A percentile compares a stretch with the other conserved stretches of the same genome.
These are phyloP conservation scores for Letharia columbiana DNA, from an alignment of 495 filamentous ascomycete species.

Conservation along the genomic window DNA sequence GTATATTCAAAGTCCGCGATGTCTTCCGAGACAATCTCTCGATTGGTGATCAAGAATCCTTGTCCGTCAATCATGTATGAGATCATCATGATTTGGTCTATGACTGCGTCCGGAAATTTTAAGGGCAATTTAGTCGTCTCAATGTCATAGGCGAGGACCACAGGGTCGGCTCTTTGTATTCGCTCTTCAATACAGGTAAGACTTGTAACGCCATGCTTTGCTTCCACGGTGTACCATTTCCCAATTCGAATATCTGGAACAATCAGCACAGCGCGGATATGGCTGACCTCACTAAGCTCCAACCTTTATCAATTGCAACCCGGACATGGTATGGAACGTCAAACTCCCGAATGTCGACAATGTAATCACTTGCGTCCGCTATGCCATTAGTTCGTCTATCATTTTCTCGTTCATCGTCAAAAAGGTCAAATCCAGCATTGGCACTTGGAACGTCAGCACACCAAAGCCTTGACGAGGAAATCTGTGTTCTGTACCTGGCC, in stretches of 20 bases:
- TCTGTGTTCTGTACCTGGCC: constrained; percentile 53
- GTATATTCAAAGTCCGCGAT: constrained; percentile 98
- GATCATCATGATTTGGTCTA: constrained; percentile 99
- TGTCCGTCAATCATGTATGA: constrained; percentile 99
- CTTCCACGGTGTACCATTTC: constrained; percentile 94
- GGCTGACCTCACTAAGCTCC: constrained; percentile 20
- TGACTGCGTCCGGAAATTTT: constrained; percentile 93
- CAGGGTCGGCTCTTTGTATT: constrained; percentile 79
- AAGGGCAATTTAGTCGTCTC: constrained; percentile 94
- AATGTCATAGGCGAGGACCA: constrained; percentile 96
- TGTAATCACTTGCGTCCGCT: constrained; percentile 89
- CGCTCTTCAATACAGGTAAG: constrained; percentile 82
- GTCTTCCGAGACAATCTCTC: constrained; percentile 95
- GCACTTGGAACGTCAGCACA: constrained; percentile 46
- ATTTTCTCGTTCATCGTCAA: constrained; percentile 83
- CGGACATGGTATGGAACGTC: constrained; percentile 99
- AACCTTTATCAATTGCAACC: constrained; percentile 92
- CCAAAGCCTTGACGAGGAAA: not conserved
- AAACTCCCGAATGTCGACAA: constrained; percentile 98
- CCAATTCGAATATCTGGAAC: constrained; percentile 79
- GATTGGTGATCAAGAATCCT: constrained; percentile 95
- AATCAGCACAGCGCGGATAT: constrained; percentile 19
- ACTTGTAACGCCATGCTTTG: constrained; percentile 78
- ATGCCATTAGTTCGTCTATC: constrained; percentile 75
- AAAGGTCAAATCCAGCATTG: constrained; percentile 85